These are phyloP conservation scores for Stephania cephalantha DNA, from an alignment of 164 flowering plant genomes.

Conservation along the genomic window DNA sequence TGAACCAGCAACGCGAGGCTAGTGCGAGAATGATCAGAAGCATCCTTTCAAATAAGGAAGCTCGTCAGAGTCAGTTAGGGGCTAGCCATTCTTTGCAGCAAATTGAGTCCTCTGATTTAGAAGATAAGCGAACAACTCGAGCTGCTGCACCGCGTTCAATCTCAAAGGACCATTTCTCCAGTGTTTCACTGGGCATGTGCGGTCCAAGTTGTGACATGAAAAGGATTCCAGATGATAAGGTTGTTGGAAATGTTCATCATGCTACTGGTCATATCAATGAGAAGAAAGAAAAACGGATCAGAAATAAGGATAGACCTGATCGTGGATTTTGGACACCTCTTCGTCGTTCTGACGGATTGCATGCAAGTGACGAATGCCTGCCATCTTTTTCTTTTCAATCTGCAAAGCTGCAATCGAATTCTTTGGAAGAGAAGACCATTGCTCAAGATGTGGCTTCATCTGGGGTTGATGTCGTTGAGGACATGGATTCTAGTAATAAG, in stretches of 20 bases:
- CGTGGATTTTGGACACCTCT: conserved; percentile 73
- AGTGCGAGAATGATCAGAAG: conserved; percentile 59
- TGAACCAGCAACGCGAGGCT: conserved; percentile 54
- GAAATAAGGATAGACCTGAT: conserved; percentile 77
- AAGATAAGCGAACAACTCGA: conserved; percentile 64
- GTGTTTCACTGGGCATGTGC: conserved; percentile 10
- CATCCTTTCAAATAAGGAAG: conserved; percentile 15
- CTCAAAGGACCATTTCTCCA: conserved; percentile 22
- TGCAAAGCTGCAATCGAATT: conserved; percentile 26
- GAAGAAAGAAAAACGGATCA: conserved; percentile 55
- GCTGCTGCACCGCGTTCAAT: conserved; percentile 30
- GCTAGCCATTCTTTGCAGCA: conserved; percentile 35
- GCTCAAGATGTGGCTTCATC: conserved; percentile 6
- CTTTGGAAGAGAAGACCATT: conserved; percentile 40
- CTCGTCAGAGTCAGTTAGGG: conserved; percentile 8
- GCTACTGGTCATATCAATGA: conserved; percentile 29
- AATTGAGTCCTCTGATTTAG: conserved; percentile 29
- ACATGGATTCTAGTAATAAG: conserved; percentile 1
- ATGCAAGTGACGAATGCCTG: conserved; percentile 58
- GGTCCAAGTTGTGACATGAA: conserved; percentile 30
- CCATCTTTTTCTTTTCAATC: conserved; percentile 32
- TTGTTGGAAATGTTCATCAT: conserved; percentile 33
- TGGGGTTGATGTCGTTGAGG: conserved; percentile 17
- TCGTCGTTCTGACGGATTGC: conserved; percentile 64
- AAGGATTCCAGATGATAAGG: conserved; percentile 44